Evolutionary conservation across 1,284 basidiomycete species (phyloP).

Genomic region (Microbotryum lychnidis-dioicae): DNA sequence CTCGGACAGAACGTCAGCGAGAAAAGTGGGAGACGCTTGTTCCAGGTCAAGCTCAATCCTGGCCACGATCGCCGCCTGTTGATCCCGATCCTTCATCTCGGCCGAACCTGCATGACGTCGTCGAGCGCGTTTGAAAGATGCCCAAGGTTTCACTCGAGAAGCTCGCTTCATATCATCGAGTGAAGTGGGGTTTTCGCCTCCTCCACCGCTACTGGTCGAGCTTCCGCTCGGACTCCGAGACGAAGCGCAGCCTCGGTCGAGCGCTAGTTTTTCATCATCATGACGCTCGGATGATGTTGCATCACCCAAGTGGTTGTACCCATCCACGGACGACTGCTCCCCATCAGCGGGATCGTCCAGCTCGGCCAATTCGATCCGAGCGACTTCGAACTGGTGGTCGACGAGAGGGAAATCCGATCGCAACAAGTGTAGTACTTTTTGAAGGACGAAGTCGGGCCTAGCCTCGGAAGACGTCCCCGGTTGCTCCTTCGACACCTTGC

Average conservation of each 20-base stretch:
- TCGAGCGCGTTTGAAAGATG: conserved; percentile 8
- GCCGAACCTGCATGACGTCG: neutral
- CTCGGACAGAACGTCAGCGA: conserved; percentile 55
- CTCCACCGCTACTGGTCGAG: conserved; percentile 23
- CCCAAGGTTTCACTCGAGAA: neutral
- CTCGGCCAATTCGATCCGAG: conserved; percentile 1
- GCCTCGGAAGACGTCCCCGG: too few species aligned
- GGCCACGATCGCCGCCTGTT: neutral
- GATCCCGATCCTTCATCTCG: neutral
- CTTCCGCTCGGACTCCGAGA: conserved; percentile 4
- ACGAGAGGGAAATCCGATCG: conserved; percentile 7
- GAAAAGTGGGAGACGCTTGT: conserved; percentile 9
- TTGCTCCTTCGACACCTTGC: too few species aligned
- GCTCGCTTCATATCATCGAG: conserved; percentile 21
- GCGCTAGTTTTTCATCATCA: too few species aligned
- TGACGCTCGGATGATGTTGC: too few species aligned
- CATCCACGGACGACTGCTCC: conserved; percentile 1
- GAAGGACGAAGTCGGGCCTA: too few species aligned
- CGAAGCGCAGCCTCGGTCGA: too few species aligned
- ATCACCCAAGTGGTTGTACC: too few species aligned
- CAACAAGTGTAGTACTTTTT: conserved; percentile 1
- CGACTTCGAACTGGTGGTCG: neutral
- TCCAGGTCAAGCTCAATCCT: neutral
- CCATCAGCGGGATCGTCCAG: neutral
- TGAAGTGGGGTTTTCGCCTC: conserved; percentile 10